Evolutionary conservation across 2,329 filamentous ascomycete genomes (phyloP).

Genomic region (Ophidiomyces ophidiicola): DNA sequence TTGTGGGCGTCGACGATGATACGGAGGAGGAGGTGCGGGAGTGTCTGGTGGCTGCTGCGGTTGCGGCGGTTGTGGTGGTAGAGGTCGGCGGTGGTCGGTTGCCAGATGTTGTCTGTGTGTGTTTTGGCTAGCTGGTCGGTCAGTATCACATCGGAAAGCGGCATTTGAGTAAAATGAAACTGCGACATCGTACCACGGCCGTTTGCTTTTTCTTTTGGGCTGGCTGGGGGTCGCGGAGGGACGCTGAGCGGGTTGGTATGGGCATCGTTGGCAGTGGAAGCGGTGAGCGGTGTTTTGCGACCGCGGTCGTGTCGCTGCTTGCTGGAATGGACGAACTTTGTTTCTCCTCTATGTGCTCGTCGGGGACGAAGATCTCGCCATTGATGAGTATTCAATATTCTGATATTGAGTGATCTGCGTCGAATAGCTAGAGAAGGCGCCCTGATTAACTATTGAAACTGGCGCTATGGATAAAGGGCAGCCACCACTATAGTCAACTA

Average conservation of each 20-base stretch:
- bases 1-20: not conserved
- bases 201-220: slow-evolving; percentile 19
- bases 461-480: no score
- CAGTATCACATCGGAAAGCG: not conserved
- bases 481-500: no score
- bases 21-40: slow-evolving; percentile 1
- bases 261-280: slow-evolving; percentile 23
- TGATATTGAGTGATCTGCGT: no score
- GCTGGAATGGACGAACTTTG: no score
- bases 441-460: no score
- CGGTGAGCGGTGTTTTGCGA: not conserved
- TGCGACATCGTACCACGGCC: slow-evolving; percentile 16
- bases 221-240: slow-evolving; percentile 23
- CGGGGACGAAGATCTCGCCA: no score
- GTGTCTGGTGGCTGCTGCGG: slow-evolving; percentile 1
- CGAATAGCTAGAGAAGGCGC: no score
- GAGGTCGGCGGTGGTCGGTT: not conserved
- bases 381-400: no score
- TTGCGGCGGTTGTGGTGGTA: slow-evolving; percentile 13
- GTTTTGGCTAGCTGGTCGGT: not conserved
- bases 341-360: not conserved
- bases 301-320: no score
- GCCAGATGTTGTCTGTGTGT: not conserved
- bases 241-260: slow-evolving; percentile 29
- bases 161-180: not conserved